phyloP scores from a whole-genome alignment of 148 eudicot genomes.

The Suaeda aralocaspica region DNA sequence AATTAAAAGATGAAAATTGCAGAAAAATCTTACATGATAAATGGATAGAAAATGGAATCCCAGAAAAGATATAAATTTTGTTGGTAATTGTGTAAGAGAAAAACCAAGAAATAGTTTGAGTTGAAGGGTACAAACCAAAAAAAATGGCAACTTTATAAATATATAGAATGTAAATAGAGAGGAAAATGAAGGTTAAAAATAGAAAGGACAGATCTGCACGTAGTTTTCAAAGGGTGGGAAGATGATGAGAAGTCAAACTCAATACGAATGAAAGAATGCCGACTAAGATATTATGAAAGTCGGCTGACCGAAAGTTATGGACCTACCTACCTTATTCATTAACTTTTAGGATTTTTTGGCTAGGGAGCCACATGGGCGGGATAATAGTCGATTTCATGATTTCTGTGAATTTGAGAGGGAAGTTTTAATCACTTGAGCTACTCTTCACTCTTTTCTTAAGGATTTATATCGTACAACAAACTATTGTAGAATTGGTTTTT shows the following conservation, averaged over 20 bases:
- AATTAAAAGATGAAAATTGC: background rate
- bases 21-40: conserved; percentile 28
- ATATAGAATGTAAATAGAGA: background rate
- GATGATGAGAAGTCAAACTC: background rate
- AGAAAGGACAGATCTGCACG: conserved; percentile 35
- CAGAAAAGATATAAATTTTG: conserved; percentile 14
- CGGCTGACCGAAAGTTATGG: conserved; percentile 26
- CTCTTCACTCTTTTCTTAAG: no score
- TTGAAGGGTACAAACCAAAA: conserved; percentile 9
- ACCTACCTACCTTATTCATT: background rate
- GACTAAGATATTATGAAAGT: conserved; percentile 11
- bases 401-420: no score
- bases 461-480: no score
- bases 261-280: background rate
- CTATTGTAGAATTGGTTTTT: no score
- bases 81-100: background rate
- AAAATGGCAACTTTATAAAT: conserved; percentile 1
- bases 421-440: no score
- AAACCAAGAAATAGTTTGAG: conserved; percentile 20
- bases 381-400: no score
- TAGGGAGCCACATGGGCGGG: no score
- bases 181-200: background rate
- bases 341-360: no score
- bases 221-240: conserved; percentile 21
- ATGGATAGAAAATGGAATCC: conserved; percentile 16